Evolutionary conservation across 805 yeast species (phyloP).

Genomic region (Sungouiella blattae): DNA sequence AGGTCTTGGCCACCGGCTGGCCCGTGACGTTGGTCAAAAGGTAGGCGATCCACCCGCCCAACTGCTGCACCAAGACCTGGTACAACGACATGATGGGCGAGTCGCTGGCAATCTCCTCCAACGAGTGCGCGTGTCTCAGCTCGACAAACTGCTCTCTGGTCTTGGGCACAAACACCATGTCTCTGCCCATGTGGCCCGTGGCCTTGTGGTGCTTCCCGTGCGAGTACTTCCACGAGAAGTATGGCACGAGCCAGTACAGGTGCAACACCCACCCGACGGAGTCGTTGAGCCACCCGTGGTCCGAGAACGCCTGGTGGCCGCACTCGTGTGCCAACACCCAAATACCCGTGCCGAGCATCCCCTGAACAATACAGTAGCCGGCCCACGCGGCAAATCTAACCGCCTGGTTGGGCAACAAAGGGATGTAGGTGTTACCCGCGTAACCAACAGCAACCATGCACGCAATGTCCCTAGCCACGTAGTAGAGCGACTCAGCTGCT

Average conservation of each 20-base stretch:
- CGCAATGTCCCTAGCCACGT: conserved; percentile 64
- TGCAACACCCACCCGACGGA: conserved; percentile 81
- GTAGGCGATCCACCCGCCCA: conserved; percentile 73
- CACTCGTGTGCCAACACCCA: conserved; percentile 92
- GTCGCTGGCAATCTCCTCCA: conserved; percentile 65
- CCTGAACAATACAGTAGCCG: conserved; percentile 50
- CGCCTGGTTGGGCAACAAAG: conserved; percentile 23
- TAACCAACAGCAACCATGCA: conserved; percentile 48
- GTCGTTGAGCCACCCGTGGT: conserved; percentile 70
- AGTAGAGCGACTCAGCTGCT: conserved; percentile 50
- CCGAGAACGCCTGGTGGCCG: conserved; percentile 84
- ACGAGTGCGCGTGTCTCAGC: conserved; percentile 29
- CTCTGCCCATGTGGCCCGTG: conserved; percentile 77
- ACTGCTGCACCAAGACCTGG: conserved; percentile 61
- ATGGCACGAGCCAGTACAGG: conserved; percentile 76
- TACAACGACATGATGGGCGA: conserved; percentile 65
- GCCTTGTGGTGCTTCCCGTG: conserved; percentile 91
- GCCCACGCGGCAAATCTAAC: conserved; percentile 59
- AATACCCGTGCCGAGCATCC: conserved; percentile 69
- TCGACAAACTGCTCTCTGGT: conserved; percentile 55
- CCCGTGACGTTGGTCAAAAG: conserved; percentile 73
- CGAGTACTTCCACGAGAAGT: conserved; percentile 80
- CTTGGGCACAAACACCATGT: conserved; percentile 81
- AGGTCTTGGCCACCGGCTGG: conserved; percentile 50
- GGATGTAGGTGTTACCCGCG: conserved; percentile 53